Evolutionary conservation across 106 monocot species (phyloP), one percentile per base, ranked within the genome.

Genomic region (Narthecium ossifragum): DNA sequence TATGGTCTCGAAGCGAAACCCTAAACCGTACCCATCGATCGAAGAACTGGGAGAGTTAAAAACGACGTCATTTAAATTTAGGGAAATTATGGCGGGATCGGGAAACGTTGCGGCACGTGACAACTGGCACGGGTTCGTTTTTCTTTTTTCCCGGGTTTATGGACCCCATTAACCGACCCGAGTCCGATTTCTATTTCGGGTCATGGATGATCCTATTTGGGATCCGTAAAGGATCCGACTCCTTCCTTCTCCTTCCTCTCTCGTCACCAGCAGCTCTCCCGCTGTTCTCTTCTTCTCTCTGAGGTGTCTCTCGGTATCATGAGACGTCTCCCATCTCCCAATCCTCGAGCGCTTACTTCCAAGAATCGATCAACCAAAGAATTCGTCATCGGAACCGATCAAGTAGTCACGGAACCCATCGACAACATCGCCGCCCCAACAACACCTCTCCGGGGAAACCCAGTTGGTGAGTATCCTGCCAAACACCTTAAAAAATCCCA

Each of bases 311-410:
- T 43, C 11, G 23, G 3, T 30, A 30, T 4, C 49, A 63, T 63
- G 62, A 55, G 54, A 41, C 18, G 65, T 15, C 30, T 55, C 24
- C 29, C 43, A n/a, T 11, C 40, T 10, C 54, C 20, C 27, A 54
- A 30, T 8, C 53, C 54, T 26, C 40, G 39, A 17, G 30, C 20
- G 31, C 30, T 41, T 39, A 5, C 40, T 8, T 1, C 18, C 4
- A 27, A 20, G 40, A 65, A 54, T 8, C 27, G 14, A 10, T 1
- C 13, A 43, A 13, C 11, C 11, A 43, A 13, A n/a, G n/a, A 48
- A 48, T 5, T n/a, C 47, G 8, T 48, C 47, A 15, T 6, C 4
- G 47, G 18, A 4, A 48, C 5, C 5, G 21, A 9, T 48, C 7
- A 9, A 9, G 18, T 9, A n/a, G 14, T 15, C 18, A 48, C 5